Base-by-base conservation (phyloP, 2,329 filamentous ascomycete species). In the Fusarium domesticum region DNA sequence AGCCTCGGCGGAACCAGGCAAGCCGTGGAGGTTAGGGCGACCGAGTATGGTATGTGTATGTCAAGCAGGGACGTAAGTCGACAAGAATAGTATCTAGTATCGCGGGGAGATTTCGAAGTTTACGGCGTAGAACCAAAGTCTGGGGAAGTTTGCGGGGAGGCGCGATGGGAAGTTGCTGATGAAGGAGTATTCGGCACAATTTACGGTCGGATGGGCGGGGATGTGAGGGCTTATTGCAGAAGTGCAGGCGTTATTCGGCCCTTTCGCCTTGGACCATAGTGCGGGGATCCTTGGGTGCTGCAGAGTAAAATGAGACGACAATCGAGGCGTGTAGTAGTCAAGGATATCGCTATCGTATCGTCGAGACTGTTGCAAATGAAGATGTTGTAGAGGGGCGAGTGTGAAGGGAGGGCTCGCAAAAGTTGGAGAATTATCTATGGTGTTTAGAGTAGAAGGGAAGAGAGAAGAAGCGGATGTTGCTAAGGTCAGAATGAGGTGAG, bases 191-290 rank as follows among this genome's bases (percentile, higher is more conserved):
- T 57, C 50, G 53, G 50, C 19, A 45, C 47, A 43, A 52, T 51
- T 56, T 44, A 52, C 41, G 35, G 47, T 42, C 37, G 52, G 53
- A 42, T 47, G 48, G 48, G 46, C 45, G 51, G 46, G 50, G 17
- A 34, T 39, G 50, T 49, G 50, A 49, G 49, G 32, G 43, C 39
- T 51, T 43, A 48, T 53, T 51, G 56, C 46, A 53, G 53, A 47
- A 56, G 55, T 61, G 60, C 63, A 64, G 62, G 55, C 57, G 58
- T 59, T 65, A 66, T 66, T 66, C 64, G 64, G 64, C 62, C 64
- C 64, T 66, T 66, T 64, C 53, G 53, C 55, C 54, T 59, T 60
- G 59, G 50, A 62, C 55, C 61, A 58, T 56, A 58, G 59, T 58
- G 63, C 61, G 63, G 62, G 62, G 60, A 49, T 46, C 47, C 47